Evolutionary conservation across 108 stramenopile genomes (phyloP), one percentile per base, ranked within the genome.

Genomic region (Stephanodiscus triporus): DNA sequence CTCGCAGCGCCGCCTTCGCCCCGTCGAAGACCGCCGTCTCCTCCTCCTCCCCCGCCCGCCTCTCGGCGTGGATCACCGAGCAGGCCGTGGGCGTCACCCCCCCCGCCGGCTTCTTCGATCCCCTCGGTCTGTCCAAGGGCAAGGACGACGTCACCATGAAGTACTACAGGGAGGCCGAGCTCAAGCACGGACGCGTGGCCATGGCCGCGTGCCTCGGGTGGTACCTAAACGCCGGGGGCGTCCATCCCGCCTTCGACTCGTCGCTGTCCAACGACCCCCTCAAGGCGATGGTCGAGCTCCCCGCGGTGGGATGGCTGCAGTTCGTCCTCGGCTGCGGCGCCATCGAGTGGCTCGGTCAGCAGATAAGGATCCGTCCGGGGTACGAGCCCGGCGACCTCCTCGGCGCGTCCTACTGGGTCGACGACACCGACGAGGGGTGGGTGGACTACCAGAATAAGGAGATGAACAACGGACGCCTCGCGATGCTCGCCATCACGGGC

Each of bases 121-220:
- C 96, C 51, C 80, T 95, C 17, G 94, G 94, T 60, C 73, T 97
- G 38, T 91, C 92, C 66, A 85, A 82, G 49, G 84, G 81, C 37
- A 90, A 93, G 75, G 73, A 76, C 55, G 93, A 95, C 61, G 87
- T 78, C 56, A 84, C 87, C 63, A 89, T 95, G 94, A 77, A 73
- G 49, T 87, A 84, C 78, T 95, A 95, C 91, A 91, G 96, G 66
- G 97, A 96, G 68, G 83, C 96, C 47, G 97, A 98, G 82, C 85
- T 98, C 65, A 98, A 98, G 86, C 94, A 98, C 90, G 97, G 97
- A 47, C 91, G 97, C 69, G 95, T 98, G 67, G 89, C 96, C 76
- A 98, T 98, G 97, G 95, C 96, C 66, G 97, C 97, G 47, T 93
- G 95, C 68, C 85, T 97, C 51, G 97, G 97, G 79, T 97, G 95